Conservation (phyloP, 768 basidiomycete species). For the Butyriboletus loyo region DNA sequence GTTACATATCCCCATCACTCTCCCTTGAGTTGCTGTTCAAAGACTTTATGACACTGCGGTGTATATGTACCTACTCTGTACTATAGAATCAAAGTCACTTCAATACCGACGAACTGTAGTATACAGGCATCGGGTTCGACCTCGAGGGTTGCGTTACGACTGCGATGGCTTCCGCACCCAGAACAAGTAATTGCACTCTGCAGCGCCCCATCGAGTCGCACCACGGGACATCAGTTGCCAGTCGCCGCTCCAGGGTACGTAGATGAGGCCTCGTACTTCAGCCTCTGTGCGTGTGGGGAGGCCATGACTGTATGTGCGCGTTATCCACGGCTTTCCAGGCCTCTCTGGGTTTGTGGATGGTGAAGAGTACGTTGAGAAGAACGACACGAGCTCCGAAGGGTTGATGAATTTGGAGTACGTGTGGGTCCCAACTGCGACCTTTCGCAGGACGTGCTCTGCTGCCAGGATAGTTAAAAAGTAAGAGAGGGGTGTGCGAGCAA, state of each 20-base stretch:
- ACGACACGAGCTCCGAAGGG: conserved; percentile 78
- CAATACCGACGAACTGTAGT: no score
- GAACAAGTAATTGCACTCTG: conserved; percentile 77
- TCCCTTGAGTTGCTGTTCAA: not conserved
- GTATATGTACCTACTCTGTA: conserved; percentile 19
- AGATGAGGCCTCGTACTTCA: conserved; percentile 77
- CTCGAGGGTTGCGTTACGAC: not conserved
- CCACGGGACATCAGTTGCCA: conserved; percentile 70
- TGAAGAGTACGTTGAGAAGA: conserved; percentile 64
- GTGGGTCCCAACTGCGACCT: conserved; percentile 87
- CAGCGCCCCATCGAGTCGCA: conserved; percentile 43
- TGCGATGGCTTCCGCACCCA: conserved; percentile 73
- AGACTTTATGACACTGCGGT: not conserved
- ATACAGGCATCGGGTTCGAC: not conserved
- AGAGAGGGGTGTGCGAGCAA: conserved; percentile 80
- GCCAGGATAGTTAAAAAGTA: conserved; percentile 67
- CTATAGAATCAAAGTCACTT: conserved; percentile 3
- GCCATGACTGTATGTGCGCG: conserved; percentile 43
- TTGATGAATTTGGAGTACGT: conserved; percentile 88
- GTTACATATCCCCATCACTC: not conserved
- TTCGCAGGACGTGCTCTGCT: conserved; percentile 77
- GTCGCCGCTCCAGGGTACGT: conserved; percentile 63
- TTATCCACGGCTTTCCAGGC: conserved; percentile 54
- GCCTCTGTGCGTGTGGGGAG: conserved; percentile 63
- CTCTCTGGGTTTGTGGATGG: conserved; percentile 6